Evolutionary conservation across 306 rosid genomes (phyloP).

Genomic region (Citrullus colocynthis): DNA sequence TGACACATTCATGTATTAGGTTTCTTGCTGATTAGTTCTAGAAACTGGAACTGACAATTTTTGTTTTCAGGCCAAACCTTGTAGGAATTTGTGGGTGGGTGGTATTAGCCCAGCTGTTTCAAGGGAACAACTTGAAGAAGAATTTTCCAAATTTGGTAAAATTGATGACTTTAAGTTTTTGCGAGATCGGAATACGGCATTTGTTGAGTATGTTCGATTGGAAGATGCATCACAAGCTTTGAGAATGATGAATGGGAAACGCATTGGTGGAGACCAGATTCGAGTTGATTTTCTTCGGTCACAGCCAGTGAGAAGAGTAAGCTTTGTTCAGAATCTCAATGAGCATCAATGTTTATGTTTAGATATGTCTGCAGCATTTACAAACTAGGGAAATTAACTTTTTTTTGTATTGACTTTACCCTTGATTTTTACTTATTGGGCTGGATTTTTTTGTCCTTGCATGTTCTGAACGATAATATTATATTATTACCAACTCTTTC

Average conservation of each 20-base stretch:
- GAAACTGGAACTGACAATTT: conserved; percentile 2
- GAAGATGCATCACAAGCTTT: conserved; percentile 86
- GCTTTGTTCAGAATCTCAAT: conserved; percentile 8
- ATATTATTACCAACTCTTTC: neutral
- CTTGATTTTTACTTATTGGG: neutral
- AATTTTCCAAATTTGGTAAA: conserved; percentile 73
- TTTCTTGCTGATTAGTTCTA: neutral
- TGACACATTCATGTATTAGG: neutral
- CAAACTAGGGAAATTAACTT: neutral
- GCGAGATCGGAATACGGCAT: conserved; percentile 83
- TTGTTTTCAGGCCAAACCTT: conserved; percentile 73
- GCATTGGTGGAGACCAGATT: conserved; percentile 76
- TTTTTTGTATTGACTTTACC: neutral
- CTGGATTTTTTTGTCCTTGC: neutral
- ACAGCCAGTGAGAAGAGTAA: conserved; percentile 54
- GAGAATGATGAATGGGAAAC: conserved; percentile 83
- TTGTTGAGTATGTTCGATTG: conserved; percentile 62
- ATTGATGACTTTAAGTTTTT: conserved; percentile 74
- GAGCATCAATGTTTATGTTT: neutral
- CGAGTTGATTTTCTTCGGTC: conserved; percentile 93
- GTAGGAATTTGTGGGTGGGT: conserved; percentile 88
- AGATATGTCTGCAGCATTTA: neutral
- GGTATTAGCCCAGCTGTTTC: conserved; percentile 75
- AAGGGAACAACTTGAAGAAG: conserved; percentile 74
- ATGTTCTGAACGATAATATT: neutral